Evolutionary conservation across 2,329 filamentous ascomycete genomes (phyloP), one percentile per base, ranked within the genome.

Genomic region (Colletotrichum navitas): DNA sequence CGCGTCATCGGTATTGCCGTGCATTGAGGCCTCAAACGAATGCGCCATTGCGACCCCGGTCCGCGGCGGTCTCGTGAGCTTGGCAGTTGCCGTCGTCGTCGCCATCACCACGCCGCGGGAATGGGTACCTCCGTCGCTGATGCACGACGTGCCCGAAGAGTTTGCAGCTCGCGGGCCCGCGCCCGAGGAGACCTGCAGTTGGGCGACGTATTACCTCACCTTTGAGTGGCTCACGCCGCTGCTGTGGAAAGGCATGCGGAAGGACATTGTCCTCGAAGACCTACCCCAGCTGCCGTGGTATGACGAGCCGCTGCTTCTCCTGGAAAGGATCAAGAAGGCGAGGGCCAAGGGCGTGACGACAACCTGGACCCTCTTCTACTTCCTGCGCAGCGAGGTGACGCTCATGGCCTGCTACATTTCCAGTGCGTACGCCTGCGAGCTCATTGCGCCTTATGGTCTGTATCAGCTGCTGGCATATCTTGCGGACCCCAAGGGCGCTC

Each of bases 211-310:
- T 74, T 88, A 86, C 74, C 80, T 85, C 64, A 85, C 84, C 5
- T 88, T 85, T 74, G 82, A 83, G 66, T 88, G 85, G 84, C 78
- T 88, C 39, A 86, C 84, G 3, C 82, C 83, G 32, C 77, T 86
- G 55, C 81, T 88, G 61, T 82, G 85, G 79, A 86, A 82, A 72
- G 86, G 86, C 34, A 79, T 81, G 54, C 81, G 80, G 41, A 79
- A 80, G 7, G 79, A 83, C 63, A 79, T 88, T 65, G 83, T 84
- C 34, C 81, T 86, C 74, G 81, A 84, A 47, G 82, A 84, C 73
- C 81, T 88, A 26, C 85, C 86, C 3, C 81, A 75, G 36, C 77
- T 88, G 39, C 85, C 87, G 2, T 88, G 86, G 85, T 88, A 88
- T 73, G 87, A 89, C 63, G 86, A 88, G 72, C 87, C 87, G 11